Evolutionary conservation across 192 early-diverging fungal species (phyloP).

Genomic region (Backusella sp.): DNA sequence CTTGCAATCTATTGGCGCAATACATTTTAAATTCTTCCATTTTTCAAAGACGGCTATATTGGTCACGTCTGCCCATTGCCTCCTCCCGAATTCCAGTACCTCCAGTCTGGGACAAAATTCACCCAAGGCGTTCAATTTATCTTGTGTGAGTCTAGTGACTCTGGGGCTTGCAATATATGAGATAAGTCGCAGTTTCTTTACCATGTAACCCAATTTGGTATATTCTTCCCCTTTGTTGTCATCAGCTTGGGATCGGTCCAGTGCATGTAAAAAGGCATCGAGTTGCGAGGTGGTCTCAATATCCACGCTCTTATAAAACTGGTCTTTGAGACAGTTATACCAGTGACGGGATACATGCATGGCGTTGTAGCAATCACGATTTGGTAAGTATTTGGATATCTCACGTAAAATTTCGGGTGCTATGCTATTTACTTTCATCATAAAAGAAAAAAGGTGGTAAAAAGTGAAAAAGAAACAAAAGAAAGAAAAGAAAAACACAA

Average conservation of each 20-base stretch:
- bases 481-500: not conserved
- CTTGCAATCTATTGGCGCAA: not conserved
- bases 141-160: not conserved
- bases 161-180: not conserved
- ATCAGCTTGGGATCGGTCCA: not conserved
- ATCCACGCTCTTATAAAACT: not conserved
- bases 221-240: not conserved
- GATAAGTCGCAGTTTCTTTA: not conserved
- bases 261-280: not conserved
- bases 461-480: not conserved
- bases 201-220: not conserved
- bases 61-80: not conserved
- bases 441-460: not conserved
- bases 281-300: not conserved
- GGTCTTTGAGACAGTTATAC: not conserved
- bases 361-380: not conserved
- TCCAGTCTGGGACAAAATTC: not conserved
- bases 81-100: not conserved
- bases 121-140: not conserved
- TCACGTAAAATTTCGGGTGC: not conserved
- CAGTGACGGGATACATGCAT: not conserved
- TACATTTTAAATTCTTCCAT: not conserved
- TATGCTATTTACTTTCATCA: not conserved
- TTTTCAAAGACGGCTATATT: not conserved
- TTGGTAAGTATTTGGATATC: not conserved